phyloP scores from a whole-genome alignment of 208 protist species.

The Trypanosomatidae sp. region DNA sequence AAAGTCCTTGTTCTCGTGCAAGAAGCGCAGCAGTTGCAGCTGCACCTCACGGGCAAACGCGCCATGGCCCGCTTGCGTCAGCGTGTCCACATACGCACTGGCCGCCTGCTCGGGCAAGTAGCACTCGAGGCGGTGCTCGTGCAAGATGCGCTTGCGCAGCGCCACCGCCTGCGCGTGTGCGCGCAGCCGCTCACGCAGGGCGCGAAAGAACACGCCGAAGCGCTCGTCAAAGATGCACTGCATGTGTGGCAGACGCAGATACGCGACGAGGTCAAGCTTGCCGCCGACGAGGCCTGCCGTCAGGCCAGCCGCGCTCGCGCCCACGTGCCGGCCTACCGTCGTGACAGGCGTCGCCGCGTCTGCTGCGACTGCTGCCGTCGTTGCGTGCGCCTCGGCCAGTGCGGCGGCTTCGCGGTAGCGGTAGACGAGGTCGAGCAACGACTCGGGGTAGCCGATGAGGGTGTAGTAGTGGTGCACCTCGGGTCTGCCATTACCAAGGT shows the following conservation, averaged over 20 bases:
- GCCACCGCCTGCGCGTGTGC: conserved; percentile 29
- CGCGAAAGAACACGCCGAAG: conserved; percentile 54
- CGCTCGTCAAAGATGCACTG: conserved; percentile 63
- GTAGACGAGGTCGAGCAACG: conserved; percentile 65
- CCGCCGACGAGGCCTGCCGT: conserved; percentile 21
- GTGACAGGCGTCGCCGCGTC: background rate
- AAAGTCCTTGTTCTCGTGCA: conserved; percentile 76
- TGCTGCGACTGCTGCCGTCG: background rate
- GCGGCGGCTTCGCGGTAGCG: conserved; percentile 47
- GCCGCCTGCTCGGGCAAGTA: conserved; percentile 13
- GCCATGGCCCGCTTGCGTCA: conserved; percentile 19
- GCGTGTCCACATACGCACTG: conserved; percentile 15
- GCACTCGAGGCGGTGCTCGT: conserved; percentile 9
- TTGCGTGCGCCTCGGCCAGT: background rate
- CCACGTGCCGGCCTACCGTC: background rate
- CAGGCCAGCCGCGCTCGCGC: conserved; percentile 7
- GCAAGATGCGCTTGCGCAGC: conserved; percentile 20
- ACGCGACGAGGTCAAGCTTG: conserved; percentile 59
- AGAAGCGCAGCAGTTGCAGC: conserved; percentile 67
- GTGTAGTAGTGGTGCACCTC: conserved; percentile 66
- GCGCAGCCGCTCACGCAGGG: conserved; percentile 28
- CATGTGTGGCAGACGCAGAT: conserved; percentile 53
- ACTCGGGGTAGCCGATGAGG: conserved; percentile 73
- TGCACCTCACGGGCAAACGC: conserved; percentile 50
- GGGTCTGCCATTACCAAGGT: conserved; percentile 61